phyloP scores from a whole-genome alignment of 1,284 basidiomycete species.

The Megacollybia platyphylla region DNA sequence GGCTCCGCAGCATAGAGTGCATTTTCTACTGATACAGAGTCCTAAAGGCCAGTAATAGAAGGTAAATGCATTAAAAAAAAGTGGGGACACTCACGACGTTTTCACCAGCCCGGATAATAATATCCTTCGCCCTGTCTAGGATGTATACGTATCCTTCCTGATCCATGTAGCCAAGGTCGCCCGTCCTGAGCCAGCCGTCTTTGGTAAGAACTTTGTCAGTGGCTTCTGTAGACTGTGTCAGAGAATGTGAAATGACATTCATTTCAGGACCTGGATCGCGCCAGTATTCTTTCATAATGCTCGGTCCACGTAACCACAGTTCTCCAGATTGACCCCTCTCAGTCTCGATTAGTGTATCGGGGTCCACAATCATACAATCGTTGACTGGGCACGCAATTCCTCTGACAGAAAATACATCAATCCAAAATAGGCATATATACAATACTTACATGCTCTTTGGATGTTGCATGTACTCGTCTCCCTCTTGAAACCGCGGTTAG shows the following conservation, averaged over 20 bases:
- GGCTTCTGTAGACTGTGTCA: slow-evolving; percentile 12
- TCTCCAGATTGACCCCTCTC: slow-evolving; percentile 34
- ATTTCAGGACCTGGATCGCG: slow-evolving; percentile 20
- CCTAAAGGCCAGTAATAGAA: slow-evolving; percentile 17
- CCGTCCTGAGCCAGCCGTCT: slow-evolving; percentile 78
- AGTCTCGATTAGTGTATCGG: slow-evolving; percentile 17
- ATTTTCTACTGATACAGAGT: slow-evolving; percentile 56
- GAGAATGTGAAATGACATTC: too few species aligned
- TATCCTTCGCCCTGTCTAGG: slow-evolving; percentile 37
- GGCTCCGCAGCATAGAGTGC: slow-evolving; percentile 39
- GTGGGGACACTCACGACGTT: slow-evolving; percentile 34
- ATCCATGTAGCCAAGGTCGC: slow-evolving; percentile 59
- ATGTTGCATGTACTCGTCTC: slow-evolving; percentile 39
- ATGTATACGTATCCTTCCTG: slow-evolving; percentile 56
- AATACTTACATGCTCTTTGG: slow-evolving; percentile 38
- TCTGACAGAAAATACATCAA: slow-evolving; percentile 11
- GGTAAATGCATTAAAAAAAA: not conserved
- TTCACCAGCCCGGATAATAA: slow-evolving; percentile 60
- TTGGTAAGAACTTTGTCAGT: slow-evolving; percentile 46
- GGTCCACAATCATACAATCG: slow-evolving; percentile 31
- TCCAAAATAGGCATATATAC: not conserved
- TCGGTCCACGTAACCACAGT: slow-evolving; percentile 51
- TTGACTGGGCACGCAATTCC: slow-evolving; percentile 41
- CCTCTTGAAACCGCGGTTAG: slow-evolving; percentile 23
- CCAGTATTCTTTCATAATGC: slow-evolving; percentile 58